Conservation (phyloP, 2,329 filamentous ascomycete genomes). For the Trichocomaceae sp. region DNA sequence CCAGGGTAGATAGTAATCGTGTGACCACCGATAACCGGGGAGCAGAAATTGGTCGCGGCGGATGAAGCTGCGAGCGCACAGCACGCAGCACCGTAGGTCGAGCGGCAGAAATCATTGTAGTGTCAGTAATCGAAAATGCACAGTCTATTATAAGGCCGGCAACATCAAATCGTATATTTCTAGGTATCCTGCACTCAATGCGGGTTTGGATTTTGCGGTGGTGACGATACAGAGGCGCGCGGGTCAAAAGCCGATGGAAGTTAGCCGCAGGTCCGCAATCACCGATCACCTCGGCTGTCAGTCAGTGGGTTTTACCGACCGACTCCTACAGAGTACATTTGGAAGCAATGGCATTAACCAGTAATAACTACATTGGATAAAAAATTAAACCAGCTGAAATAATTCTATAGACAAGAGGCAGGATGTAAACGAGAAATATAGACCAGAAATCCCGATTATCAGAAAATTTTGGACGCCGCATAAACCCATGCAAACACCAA, state of each 20-base stretch:
- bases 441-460: conserved; percentile 1
- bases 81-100: conserved; percentile 37
- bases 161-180: neutral
- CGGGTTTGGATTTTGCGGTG: neutral
- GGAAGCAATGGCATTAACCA: neutral
- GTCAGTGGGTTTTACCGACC: neutral
- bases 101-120: conserved; percentile 25
- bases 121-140: neutral
- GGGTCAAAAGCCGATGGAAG: neutral
- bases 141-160: neutral
- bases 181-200: conserved; percentile 9
- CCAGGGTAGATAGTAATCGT: conserved; percentile 77
- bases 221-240: conserved; percentile 2
- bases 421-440: neutral
- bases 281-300: conserved; percentile 8
- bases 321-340: neutral
- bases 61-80: conserved; percentile 41
- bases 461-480: conserved; percentile 18
- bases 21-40: conserved; percentile 52
- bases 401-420: neutral
- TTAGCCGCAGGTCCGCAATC: neutral
- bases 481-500: conserved; percentile 19
- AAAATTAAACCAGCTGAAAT: neutral
- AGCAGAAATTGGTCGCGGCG: conserved; percentile 34
- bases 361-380: neutral